Base-by-base conservation (phyloP, 2,329 filamentous ascomycete species). In the Anthostomella pinea region DNA sequence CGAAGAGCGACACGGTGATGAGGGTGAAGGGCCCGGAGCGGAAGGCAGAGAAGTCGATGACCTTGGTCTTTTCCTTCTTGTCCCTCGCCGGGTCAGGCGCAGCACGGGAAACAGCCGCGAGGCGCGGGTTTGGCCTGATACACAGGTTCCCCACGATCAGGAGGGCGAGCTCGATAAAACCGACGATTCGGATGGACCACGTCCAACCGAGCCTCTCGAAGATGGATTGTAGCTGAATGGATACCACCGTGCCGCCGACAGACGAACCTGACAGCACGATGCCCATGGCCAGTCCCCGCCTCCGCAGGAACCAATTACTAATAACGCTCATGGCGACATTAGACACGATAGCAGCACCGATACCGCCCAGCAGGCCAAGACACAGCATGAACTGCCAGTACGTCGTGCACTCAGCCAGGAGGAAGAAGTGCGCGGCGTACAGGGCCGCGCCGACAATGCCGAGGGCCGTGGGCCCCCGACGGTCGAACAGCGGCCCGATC, bases 351-450 rank as follows among this genome's bases (percentile, higher is more conserved):
- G 24, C 24, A n/a, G 24, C 24, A 13, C 24, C 24, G 24, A 26
- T 26, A 6, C 24, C 24, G 24, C 24, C 24, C 24, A 11, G 15
- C n/a, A 26, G n/a, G 7, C 24, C 24, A 14, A 26, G 24, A 3
- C n/a, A 11, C 3, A 26, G 24, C 24, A 26, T 26, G 8, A 26
- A 26, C 6, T 74, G 69, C 68, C 66, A 72, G 50, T 73, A 73
- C 15, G 51, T 34, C 5, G 50, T 55, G 46, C 70, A 74, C 35
- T 73, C 57, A 0, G 66, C 71, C 19, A 75, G 58, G 3, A 73
- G 45, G 8, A 74, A 58, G 33, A 72, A 67, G 24, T 63, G 64
- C 2, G 56, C 45, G 7, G 65, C 46, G 44, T 57, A 66, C 5
- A 47, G 48, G 2, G 52, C 31, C 1, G 56, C 56, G 3, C 64